Evolutionary conservation across 768 basidiomycete genomes (phyloP), one percentile per base, ranked within the genome.

Genomic region (Albatrellus ellisii): DNA sequence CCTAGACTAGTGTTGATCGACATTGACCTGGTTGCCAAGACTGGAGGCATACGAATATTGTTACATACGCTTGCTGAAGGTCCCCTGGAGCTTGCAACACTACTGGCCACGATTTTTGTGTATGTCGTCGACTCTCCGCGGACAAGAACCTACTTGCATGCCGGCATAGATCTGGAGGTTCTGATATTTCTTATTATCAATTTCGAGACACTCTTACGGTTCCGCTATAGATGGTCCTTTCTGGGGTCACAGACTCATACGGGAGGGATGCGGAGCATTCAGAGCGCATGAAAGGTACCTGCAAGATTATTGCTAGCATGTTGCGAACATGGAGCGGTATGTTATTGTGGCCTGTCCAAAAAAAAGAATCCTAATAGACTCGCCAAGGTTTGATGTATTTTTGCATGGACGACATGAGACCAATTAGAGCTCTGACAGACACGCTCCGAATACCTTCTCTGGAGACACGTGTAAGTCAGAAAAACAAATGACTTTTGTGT

Each of bases 301-400:
- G 81, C 6, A 79, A 73, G 50, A 75, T 92, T 41, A 77, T 94
- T 26, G 76, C 80, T 41, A 66, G 80, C 32, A 82, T 95, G 75
- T 58, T 99, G 39, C 74, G 83, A 39, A 89, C 85, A 10, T 99
- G 92, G 91, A 83, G 88, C 52, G 94, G 92, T 94, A 54, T 42
- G 81, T 63, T 20, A 14, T 12, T 10, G 11, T 25, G 10, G 42
- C 14, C 42, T 24, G 15, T 26, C 7, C 12, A 22, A 45, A 25
- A 5, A 12, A 33, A 26, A 35, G 9, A 22, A 3, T 9, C 34
- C 24, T 40, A n/a, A 40, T 38, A n/a, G 4, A 4, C 18, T 26
- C 14, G 22, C 8, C 26, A 21, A 72, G 94, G 94, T 9, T 56
- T 98, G 20, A 79, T 97, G 73, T 97, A 94, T 57, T 79, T 94